phyloP scores from a whole-genome alignment of 345 rosid species.

The Cardamine resedifolia region DNA sequence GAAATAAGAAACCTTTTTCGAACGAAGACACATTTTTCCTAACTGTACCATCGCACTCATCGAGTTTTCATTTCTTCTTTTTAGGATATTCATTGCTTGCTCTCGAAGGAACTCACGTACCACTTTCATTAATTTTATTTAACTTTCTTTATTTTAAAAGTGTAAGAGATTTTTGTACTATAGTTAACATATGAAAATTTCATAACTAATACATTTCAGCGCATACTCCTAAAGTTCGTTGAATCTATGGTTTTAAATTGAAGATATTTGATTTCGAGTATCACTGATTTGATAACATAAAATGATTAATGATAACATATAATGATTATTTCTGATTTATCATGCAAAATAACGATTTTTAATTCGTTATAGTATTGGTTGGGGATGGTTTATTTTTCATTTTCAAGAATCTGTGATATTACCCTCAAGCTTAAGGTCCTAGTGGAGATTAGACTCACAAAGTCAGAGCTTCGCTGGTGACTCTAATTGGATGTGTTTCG shows the following conservation, averaged over 20 bases:
- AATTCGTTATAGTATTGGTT: neutral
- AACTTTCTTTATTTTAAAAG: neutral
- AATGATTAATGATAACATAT: neutral
- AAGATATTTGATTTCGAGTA: neutral
- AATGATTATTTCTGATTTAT: neutral
- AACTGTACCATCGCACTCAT: constrained; percentile 41
- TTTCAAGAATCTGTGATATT: too few relatives aligned
- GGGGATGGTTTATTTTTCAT: neutral
- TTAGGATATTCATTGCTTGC: constrained; percentile 43
- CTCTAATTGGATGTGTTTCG: too few relatives aligned
- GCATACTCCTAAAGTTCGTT: neutral
- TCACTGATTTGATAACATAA: neutral
- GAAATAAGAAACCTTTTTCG: constrained; percentile 27
- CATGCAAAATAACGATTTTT: neutral
- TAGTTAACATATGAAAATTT: neutral
- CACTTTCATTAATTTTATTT: constrained; percentile 4
- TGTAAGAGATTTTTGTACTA: neutral
- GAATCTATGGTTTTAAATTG: neutral
- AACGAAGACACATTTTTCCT: constrained; percentile 31
- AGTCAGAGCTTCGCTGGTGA: too few relatives aligned
- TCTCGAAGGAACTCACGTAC: constrained; percentile 31
- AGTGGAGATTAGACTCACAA: too few relatives aligned
- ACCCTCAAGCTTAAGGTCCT: too few relatives aligned
- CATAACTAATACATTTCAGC: too few relatives aligned
- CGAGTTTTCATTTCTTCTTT: constrained; percentile 37